phyloP scores from a whole-genome alignment of 2,329 filamentous ascomycete genomes.

The Aspergillus fumigatiaffinis region DNA sequence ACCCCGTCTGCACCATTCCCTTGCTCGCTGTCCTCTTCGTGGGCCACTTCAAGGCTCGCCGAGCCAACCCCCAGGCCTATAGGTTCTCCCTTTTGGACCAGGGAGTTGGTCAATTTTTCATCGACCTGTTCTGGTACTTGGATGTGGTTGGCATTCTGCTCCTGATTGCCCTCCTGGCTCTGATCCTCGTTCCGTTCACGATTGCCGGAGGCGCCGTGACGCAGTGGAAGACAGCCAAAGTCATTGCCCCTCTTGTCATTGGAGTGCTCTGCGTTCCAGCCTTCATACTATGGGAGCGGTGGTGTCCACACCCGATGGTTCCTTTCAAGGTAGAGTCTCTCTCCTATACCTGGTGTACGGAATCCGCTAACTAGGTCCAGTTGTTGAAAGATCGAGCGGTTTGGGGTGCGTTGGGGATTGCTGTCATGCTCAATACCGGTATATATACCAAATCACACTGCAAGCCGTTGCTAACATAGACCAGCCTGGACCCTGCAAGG shows the following conservation, averaged over 20 bases:
- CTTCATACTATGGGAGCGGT: conserved; percentile 55
- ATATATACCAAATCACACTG: conserved; percentile 19
- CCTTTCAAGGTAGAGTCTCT: conserved; percentile 48
- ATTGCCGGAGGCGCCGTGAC: conserved; percentile 49
- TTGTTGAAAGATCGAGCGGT: conserved; percentile 62
- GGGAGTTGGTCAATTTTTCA: conserved; percentile 34
- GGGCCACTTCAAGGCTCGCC: conserved; percentile 52
- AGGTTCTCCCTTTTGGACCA: conserved; percentile 43
- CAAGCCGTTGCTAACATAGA: conserved; percentile 2
- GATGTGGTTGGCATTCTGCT: conserved; percentile 53
- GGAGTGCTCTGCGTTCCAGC: conserved; percentile 48
- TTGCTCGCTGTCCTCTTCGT: conserved; percentile 51
- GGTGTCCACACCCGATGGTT: conserved; percentile 50
- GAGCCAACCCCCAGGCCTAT: conserved; percentile 44
- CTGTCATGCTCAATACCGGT: conserved; percentile 26
- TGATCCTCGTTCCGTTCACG: conserved; percentile 56
- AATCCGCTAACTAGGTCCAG: conserved; percentile 9
- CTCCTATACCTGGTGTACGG: not conserved
- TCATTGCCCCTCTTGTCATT: conserved; percentile 50
- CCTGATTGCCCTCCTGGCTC: conserved; percentile 48
- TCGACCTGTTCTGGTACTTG: conserved; percentile 54
- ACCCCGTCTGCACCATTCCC: conserved; percentile 54
- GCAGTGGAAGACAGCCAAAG: conserved; percentile 50
- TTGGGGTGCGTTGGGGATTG: conserved; percentile 61
- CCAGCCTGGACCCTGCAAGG: conserved; percentile 59